phyloP scores from a whole-genome alignment of 140 eudicot species.

The Senecio squalidus region DNA sequence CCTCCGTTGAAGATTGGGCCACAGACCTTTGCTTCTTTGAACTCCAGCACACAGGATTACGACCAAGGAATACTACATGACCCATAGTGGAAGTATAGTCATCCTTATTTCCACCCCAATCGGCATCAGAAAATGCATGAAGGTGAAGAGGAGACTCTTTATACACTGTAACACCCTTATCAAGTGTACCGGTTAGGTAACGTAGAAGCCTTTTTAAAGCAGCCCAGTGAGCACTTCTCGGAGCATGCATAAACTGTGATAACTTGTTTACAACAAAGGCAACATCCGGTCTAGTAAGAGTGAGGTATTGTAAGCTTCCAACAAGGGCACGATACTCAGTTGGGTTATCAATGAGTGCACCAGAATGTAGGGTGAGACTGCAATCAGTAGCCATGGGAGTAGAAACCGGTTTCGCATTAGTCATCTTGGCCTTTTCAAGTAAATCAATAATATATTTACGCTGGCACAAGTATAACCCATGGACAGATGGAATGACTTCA shows the following conservation, averaged over 20 bases:
- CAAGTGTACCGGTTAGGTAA: not conserved
- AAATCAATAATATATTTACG: not conserved
- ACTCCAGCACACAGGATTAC: not conserved
- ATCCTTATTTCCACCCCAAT: not conserved
- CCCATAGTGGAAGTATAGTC: not conserved
- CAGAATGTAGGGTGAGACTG: not conserved
- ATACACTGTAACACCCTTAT: not conserved
- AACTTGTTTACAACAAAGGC: not conserved
- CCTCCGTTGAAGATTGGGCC: not conserved
- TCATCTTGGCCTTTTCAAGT: not conserved
- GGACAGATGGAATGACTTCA: not conserved
- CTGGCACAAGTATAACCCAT: not conserved
- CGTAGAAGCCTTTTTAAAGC: not conserved
- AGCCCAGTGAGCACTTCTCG: not conserved
- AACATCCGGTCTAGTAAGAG: not conserved
- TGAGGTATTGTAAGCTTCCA: not conserved
- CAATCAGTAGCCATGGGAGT: not conserved
- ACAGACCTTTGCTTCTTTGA: not conserved
- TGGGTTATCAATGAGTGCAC: not conserved
- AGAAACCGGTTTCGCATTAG: not conserved
- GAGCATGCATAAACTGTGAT: not conserved
- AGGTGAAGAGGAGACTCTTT: not conserved
- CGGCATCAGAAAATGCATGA: not conserved
- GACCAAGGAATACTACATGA: not conserved
- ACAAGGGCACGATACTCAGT: not conserved